Base-by-base conservation (phyloP, 2,329 filamentous ascomycete species). In the Ceratocystis colombiana region DNA sequence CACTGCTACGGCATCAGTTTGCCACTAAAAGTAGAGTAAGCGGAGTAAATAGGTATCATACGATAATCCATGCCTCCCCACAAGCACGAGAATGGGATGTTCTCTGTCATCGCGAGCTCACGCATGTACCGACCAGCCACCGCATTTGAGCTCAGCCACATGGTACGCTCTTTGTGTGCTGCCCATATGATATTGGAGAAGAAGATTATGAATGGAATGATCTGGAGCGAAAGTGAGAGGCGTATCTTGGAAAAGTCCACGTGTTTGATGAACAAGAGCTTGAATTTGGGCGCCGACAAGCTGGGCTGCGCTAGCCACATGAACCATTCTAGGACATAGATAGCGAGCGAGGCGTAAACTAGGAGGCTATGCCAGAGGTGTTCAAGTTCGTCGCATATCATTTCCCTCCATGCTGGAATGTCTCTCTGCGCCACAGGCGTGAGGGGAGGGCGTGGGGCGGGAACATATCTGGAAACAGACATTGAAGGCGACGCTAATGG, bases 101-200 rank as follows among this genome's bases (percentile, higher is more conserved):
- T 37, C 55, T 59, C 55, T 28, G 17, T 30, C 55, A 59, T 59
- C 12, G 55, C 25, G 2, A 59, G 25, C 8, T 59, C 55, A 25
- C 55, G 55, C 55, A 59, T 59, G 28, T 59, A 59, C 55, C 55
- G 55, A 8, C 55, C 55, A 25, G 55, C 55, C 55, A 25, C 12
- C 2, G 55, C 28, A 20, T 59, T 59, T 37, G 55, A 22, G 15
- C 6, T 37, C 25, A 59, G 55, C 55, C 55, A 59, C 55, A 59
- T 59, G 7, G 15, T 7, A 7, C 55, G 55, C 55, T 59, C 55
- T 17, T n/a, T 59, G 5, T 25, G 30, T 28, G 30, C 55, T 3
- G 55, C 55, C 25, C 22, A 37, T n/a, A 59, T 8, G 7, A 59
- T n/a, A 30, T 33, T 59, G 17, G 7, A 8, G 15, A 28, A 59